Percentiles rank a stretch among this genome's conserved stretches.
Conservation (phyloP, 176 grass and related monocot genomes). For the Metroxylon sagu region DNA sequence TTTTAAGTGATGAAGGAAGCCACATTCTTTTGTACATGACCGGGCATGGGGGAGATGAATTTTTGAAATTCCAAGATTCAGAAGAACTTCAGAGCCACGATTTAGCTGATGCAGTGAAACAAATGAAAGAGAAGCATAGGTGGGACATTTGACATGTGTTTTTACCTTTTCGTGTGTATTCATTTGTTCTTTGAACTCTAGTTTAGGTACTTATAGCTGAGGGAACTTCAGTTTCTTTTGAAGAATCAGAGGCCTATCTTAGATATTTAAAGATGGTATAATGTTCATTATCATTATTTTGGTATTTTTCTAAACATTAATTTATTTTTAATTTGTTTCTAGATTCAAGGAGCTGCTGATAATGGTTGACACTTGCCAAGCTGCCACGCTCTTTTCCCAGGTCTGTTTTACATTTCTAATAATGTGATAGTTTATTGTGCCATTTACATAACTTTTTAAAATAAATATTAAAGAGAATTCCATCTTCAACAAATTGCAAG, state of each 20-base stretch:
- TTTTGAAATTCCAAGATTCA: constrained; percentile 98
- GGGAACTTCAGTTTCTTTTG: too few relatives aligned
- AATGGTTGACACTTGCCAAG: constrained; percentile 99
- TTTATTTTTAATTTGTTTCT: not conserved
- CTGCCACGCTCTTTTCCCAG: constrained; percentile 96
- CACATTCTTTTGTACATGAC: constrained; percentile 99
- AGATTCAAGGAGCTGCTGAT: constrained; percentile 97
- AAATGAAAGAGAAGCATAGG: constrained; percentile 98
- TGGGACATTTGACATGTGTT: constrained; percentile 16
- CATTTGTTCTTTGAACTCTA: not conserved
- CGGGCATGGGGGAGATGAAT: constrained; percentile 96
- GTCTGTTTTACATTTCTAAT: constrained; percentile 24
- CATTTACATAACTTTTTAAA: too few relatives aligned
- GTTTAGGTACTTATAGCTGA: too few relatives aligned
- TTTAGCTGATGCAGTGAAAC: constrained; percentile 95
- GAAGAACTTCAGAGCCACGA: constrained; percentile 98
- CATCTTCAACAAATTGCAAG: too few relatives aligned
- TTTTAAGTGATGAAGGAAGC: constrained; percentile 97
- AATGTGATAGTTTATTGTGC: too few relatives aligned
- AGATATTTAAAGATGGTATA: too few relatives aligned
- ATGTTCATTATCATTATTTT: too few relatives aligned
- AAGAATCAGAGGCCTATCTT: too few relatives aligned
- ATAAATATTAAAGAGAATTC: too few relatives aligned
- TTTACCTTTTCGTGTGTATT: not conserved
- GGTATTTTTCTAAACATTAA: too few relatives aligned